Conservation (phyloP, 768 basidiomycete genomes). For the Lactarius trivialis region DNA sequence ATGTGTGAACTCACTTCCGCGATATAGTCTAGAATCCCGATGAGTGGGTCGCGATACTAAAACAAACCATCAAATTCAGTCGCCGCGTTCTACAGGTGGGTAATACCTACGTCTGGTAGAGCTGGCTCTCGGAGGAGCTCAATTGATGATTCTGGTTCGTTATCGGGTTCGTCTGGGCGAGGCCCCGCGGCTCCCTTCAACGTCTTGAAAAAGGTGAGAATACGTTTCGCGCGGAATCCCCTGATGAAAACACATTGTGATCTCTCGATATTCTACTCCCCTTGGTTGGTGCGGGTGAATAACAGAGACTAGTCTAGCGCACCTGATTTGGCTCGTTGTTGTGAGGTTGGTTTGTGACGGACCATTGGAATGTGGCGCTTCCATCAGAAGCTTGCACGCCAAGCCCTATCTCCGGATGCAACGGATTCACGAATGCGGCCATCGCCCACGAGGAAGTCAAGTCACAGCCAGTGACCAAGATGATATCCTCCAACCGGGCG, state of each 20-base stretch:
- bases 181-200: slow-evolving; percentile 2
- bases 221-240: slow-evolving; percentile 14
- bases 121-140: background rate
- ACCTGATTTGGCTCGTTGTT: background rate
- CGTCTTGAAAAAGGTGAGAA: background rate
- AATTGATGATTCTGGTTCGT: background rate
- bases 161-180: background rate
- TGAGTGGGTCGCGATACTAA: slow-evolving; percentile 11
- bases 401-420: background rate
- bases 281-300: background rate
- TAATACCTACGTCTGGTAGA: background rate
- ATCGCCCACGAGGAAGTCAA: slow-evolving; percentile 6
- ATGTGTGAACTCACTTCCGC: slow-evolving; percentile 4
- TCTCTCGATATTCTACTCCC: background rate
- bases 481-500: slow-evolving; percentile 13
- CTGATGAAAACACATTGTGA: slow-evolving; percentile 12
- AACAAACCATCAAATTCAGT: background rate
- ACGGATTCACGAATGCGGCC: background rate
- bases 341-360: slow-evolving; percentile 5
- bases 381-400: background rate
- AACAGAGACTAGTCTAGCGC: background rate
- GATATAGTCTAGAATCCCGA: slow-evolving; percentile 8
- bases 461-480: slow-evolving; percentile 10
- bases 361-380: slow-evolving; percentile 9
- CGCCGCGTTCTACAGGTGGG: background rate